phyloP scores from a whole-genome alignment of 2,329 filamentous ascomycete species.

The Epichloe amarillans region DNA sequence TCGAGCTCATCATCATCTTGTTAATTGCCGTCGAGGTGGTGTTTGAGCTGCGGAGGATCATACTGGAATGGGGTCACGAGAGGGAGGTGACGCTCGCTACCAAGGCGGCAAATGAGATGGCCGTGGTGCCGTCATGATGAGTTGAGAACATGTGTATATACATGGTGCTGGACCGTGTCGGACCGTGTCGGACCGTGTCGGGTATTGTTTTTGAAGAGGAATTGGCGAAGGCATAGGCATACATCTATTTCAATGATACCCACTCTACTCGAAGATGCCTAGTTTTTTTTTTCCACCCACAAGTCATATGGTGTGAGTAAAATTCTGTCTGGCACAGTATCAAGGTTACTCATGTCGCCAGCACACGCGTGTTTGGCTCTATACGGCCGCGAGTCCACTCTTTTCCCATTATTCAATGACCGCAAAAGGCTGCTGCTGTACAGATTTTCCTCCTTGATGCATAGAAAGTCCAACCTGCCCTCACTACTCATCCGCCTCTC shows the following conservation, averaged over 20 bases:
- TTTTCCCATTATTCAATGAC: background rate
- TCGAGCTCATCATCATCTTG: constrained; percentile 94
- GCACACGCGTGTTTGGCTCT: background rate
- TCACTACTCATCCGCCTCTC: background rate
- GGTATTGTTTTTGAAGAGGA: background rate
- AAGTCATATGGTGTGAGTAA: background rate
- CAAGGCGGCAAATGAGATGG: background rate
- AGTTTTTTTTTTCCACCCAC: too few relatives aligned
- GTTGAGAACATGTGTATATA: constrained; percentile 5
- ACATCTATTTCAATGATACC: background rate
- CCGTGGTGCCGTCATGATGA: too few relatives aligned
- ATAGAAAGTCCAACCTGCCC: background rate
- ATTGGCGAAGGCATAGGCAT: background rate
- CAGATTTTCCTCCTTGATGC: background rate
- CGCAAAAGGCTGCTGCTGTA: constrained; percentile 1
- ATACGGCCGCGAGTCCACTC: background rate
- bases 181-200: too few relatives aligned
- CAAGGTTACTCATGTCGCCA: background rate
- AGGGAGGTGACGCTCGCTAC: constrained; percentile 13
- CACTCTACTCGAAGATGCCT: background rate
- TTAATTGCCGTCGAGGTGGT: constrained; percentile 86
- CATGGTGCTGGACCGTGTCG: background rate
- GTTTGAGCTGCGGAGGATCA: constrained; percentile 68
- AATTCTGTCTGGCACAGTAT: too few relatives aligned
- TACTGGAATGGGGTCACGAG: constrained; percentile 43